Conservation (phyloP, 345 rosid genomes). For the Eucalyptus albens region DNA sequence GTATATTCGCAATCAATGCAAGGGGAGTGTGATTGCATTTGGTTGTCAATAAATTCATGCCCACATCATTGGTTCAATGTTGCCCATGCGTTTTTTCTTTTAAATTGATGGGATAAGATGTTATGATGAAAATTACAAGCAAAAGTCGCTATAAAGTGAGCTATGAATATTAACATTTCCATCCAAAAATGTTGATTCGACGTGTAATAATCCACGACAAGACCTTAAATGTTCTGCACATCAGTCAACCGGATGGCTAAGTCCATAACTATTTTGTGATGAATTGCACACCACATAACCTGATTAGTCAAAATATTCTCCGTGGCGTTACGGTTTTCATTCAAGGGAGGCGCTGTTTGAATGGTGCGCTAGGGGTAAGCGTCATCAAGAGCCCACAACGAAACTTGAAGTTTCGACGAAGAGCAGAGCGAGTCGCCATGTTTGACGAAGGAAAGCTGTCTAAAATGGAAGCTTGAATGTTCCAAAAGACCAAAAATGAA, state of each 20-base stretch:
- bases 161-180: background rate
- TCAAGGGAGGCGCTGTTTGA: background rate
- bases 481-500: background rate
- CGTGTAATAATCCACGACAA: background rate
- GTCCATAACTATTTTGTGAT: background rate
- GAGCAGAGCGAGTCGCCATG: background rate
- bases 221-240: background rate
- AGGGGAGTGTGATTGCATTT: background rate
- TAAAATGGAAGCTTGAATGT: background rate
- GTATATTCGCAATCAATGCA: background rate
- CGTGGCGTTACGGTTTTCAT: background rate
- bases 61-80: accelerated
- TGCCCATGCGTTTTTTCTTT: accelerated
- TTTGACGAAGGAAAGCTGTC: background rate
- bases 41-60: background rate
- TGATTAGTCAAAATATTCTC: background rate
- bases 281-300: background rate
- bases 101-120: accelerated
- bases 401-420: background rate
- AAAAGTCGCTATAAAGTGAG: background rate
- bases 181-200: background rate
- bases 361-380: background rate
- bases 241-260: background rate
- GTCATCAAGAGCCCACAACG: background rate
- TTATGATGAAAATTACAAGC: accelerated